Evolutionary conservation across 1,139 yeast species (phyloP).

Genomic region (Hyphopichia burtonii): DNA sequence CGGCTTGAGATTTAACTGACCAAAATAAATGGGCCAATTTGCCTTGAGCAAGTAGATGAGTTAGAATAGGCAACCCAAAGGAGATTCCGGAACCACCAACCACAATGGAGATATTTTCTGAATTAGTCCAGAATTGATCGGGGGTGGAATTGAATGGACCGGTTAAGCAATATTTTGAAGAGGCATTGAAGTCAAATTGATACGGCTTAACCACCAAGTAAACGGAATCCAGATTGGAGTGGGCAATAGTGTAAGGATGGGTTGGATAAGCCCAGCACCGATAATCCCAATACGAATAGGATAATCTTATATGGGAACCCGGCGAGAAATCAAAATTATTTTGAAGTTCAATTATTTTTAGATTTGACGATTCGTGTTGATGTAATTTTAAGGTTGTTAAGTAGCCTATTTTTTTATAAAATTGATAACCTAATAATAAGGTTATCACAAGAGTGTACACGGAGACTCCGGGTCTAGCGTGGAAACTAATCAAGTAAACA

Average conservation of each 20-base stretch:
- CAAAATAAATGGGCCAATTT: slow-evolving; percentile 39
- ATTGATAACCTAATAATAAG: slow-evolving; percentile 22
- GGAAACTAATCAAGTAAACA: slow-evolving; percentile 31
- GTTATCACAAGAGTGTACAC: slow-evolving; percentile 18
- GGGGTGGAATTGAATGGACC: slow-evolving; percentile 32
- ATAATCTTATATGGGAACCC: slow-evolving; percentile 39
- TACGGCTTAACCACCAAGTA: slow-evolving; percentile 7
- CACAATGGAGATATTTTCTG: slow-evolving; percentile 54
- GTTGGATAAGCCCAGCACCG: slow-evolving; percentile 31
- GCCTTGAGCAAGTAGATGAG: slow-evolving; percentile 25
- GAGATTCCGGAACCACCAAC: slow-evolving; percentile 92
- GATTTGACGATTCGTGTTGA: slow-evolving; percentile 14
- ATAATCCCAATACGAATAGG: slow-evolving; percentile 13
- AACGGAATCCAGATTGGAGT: slow-evolving; percentile 3
- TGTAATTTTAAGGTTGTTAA: slow-evolving; percentile 11
- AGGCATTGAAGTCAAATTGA: slow-evolving; percentile 14
- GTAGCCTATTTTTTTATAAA: slow-evolving; percentile 19
- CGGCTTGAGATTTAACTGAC: slow-evolving; percentile 49
- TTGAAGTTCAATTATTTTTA: slow-evolving; percentile 25
- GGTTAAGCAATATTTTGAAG: slow-evolving; percentile 17
- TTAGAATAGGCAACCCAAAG: slow-evolving; percentile 61
- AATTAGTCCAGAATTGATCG: slow-evolving; percentile 32
- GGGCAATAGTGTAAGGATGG: slow-evolving; percentile 40
- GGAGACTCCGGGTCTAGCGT: slow-evolving; percentile 45
- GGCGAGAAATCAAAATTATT: slow-evolving; percentile 26